Percentiles rank a stretch among this genome's conserved stretches.
Evolutionary conservation across 1,284 basidiomycete species (phyloP).

Genomic region (Melampsora occidentalis): DNA sequence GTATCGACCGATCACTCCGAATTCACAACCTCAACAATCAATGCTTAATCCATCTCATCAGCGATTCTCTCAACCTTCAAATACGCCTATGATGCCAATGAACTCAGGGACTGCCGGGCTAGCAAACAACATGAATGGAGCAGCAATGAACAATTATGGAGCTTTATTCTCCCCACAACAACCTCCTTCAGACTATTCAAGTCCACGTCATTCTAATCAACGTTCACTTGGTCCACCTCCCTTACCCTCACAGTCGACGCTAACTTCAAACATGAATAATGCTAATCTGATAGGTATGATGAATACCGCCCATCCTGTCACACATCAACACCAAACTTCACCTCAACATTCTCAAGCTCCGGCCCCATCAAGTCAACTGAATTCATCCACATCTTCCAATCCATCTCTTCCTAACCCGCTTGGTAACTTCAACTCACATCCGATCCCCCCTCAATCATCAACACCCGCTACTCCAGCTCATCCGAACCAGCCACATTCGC

Average conservation of each 20-base stretch:
- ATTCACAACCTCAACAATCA: constrained; percentile 10
- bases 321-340: constrained; percentile 6
- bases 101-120: background rate
- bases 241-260: constrained; percentile 1
- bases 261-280: constrained; percentile 11
- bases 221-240: constrained; percentile 24
- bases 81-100: constrained; percentile 11
- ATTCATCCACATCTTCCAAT: constrained; percentile 3
- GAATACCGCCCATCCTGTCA: background rate
- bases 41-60: constrained; percentile 17
- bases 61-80: constrained; percentile 17
- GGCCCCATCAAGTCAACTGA: constrained; percentile 5
- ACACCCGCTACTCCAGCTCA: background rate
- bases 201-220: constrained; percentile 35
- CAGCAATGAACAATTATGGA: constrained; percentile 9
- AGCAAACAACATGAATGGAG: constrained; percentile 8
- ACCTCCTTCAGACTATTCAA: constrained; percentile 22
- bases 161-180: constrained; percentile 16
- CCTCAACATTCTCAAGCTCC: constrained; percentile 9
- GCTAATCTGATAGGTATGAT: background rate
- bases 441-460: constrained; percentile 4
- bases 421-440: constrained; percentile 1
- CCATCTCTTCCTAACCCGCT: constrained; percentile 7
- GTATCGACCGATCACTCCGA: constrained; percentile 8
- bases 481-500: constrained; percentile 18